These are phyloP conservation scores for Cyclotella baltica DNA, from an alignment of 108 stramenopile genomes.

Conservation along the genomic window DNA sequence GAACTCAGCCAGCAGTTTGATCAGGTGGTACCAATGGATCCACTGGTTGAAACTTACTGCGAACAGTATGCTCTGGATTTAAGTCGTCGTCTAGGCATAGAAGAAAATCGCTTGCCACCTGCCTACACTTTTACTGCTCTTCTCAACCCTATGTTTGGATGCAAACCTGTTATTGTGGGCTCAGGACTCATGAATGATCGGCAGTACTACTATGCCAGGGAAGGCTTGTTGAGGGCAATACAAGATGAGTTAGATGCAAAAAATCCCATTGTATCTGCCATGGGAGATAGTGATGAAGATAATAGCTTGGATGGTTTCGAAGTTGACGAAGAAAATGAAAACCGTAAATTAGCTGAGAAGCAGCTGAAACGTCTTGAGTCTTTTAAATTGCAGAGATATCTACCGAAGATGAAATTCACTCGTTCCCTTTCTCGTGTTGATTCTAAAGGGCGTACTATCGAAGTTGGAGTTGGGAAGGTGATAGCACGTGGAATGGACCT, in stretches of 20 bases:
- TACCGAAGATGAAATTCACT: neutral
- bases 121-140: constrained; percentile 1
- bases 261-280: neutral
- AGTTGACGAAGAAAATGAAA: neutral
- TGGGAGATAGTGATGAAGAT: neutral
- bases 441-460: neutral
- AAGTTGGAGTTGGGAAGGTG: neutral
- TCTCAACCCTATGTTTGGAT: constrained; percentile 1
- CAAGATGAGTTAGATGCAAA: constrained; percentile 10
- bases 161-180: neutral
- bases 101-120: constrained; percentile 5
- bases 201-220: neutral
- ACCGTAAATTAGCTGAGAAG: neutral
- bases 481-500: neutral
- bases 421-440: neutral
- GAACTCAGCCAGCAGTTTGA: too few species aligned
- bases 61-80: neutral
- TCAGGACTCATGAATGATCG: neutral
- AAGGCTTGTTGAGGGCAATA: neutral
- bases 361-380: neutral
- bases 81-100: neutral
- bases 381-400: neutral
- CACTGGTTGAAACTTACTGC: neutral
- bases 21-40: neutral
- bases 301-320: neutral